phyloP scores from a whole-genome alignment of 202 grass and related monocot species.

The Zoysia matrella region DNA sequence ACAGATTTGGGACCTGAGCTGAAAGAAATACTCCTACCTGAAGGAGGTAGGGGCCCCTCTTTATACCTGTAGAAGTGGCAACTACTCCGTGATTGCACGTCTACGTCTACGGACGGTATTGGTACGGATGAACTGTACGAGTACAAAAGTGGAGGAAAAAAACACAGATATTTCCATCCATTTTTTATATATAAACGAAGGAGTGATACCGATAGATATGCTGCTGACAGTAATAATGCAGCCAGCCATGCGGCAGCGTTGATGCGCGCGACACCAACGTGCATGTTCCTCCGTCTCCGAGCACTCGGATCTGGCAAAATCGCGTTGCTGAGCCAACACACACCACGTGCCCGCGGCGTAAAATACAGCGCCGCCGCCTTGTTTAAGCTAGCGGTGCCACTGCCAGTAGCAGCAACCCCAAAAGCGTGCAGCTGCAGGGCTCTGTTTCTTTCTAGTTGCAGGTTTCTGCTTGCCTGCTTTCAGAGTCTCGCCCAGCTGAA shows the following conservation, averaged over 20 bases:
- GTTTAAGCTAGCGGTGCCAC: slow-evolving; percentile 2
- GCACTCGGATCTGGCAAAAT: slow-evolving; percentile 48
- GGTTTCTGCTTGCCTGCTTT: background rate
- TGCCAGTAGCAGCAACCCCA: background rate
- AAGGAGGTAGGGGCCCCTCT: too few species aligned
- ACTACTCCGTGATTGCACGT: slow-evolving; percentile 27
- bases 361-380: slow-evolving; percentile 38
- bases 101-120: background rate
- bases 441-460: slow-evolving; percentile 4
- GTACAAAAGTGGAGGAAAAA: too few species aligned
- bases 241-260: slow-evolving; percentile 14
- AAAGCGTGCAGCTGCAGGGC: slow-evolving; percentile 11
- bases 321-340: slow-evolving; percentile 18
- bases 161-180: background rate
- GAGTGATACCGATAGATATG: too few species aligned
- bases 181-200: too few species aligned
- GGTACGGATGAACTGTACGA: background rate
- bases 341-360: slow-evolving; percentile 48
- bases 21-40: too few species aligned
- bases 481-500: background rate
- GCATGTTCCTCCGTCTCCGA: slow-evolving; percentile 43
- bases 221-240: too few species aligned
- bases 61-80: slow-evolving; percentile 14
- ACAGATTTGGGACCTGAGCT: too few species aligned
- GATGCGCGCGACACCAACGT: slow-evolving; percentile 28